Conservation (phyloP, 2,329 filamentous ascomycete species). For the Sarocladium brachiariae region DNA sequence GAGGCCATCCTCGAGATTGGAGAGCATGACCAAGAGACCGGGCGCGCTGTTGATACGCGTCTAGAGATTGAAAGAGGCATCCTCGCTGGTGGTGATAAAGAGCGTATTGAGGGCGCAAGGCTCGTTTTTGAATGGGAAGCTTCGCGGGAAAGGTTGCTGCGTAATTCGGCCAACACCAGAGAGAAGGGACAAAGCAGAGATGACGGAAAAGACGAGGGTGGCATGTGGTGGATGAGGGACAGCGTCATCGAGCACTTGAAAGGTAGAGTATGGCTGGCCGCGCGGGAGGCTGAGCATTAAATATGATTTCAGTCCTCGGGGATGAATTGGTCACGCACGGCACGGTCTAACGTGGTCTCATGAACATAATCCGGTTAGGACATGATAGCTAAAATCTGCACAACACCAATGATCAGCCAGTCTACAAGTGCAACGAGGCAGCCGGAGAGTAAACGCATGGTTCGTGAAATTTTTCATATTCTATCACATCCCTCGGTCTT, state of each 20-base stretch:
- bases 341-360: slow-evolving; percentile 12
- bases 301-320: background rate
- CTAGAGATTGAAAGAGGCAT: slow-evolving; percentile 55
- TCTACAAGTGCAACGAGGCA: too few relatives aligned
- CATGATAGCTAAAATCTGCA: too few relatives aligned
- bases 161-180: slow-evolving; percentile 16
- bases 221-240: slow-evolving; percentile 49
- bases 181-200: slow-evolving; percentile 16
- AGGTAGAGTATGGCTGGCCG: slow-evolving; percentile 46
- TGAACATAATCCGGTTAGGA: too few relatives aligned
- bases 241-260: slow-evolving; percentile 49
- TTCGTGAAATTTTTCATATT: slow-evolving; percentile 7
- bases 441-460: background rate
- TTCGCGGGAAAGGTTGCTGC: slow-evolving; percentile 30
- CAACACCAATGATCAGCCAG: too few relatives aligned
- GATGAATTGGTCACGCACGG: background rate
- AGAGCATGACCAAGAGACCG: slow-evolving; percentile 37
- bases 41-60: slow-evolving; percentile 60
- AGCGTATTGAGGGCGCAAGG: slow-evolving; percentile 16
- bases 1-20: slow-evolving; percentile 51
- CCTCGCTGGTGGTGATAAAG: slow-evolving; percentile 32
- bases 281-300: slow-evolving; percentile 27
- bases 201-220: slow-evolving; percentile 20
- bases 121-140: slow-evolving; percentile 52
- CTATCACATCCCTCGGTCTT: slow-evolving; percentile 1